These are phyloP conservation scores for Tetrapisispora namnaoensis DNA, from an alignment of 805 yeast species.

Conservation along the genomic window DNA sequence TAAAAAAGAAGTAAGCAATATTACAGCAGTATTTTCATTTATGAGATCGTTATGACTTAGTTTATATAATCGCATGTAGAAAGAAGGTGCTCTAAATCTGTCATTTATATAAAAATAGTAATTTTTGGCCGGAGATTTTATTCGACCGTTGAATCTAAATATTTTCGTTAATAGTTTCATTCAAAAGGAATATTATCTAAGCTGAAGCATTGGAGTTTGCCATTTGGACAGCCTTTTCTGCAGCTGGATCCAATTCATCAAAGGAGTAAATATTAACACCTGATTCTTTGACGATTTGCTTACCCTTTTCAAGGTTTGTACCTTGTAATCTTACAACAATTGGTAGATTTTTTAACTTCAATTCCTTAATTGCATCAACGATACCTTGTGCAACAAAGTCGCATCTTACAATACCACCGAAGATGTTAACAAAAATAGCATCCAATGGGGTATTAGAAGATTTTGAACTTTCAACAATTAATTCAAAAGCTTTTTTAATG, in stretches of 20 bases:
- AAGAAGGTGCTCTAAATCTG: neutral
- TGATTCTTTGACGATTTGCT: conserved; percentile 71
- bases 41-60: neutral
- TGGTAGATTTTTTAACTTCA: conserved; percentile 74
- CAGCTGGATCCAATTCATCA: conserved; percentile 94
- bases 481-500: conserved; percentile 90
- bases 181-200: conserved; percentile 4
- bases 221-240: conserved; percentile 83
- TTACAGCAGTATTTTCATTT: neutral
- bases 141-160: neutral
- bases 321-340: conserved; percentile 98
- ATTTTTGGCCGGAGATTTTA: neutral
- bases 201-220: conserved; percentile 22
- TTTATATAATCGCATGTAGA: no score
- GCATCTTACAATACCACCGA: conserved; percentile 99
- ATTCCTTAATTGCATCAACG: conserved; percentile 86
- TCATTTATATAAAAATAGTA: neutral
- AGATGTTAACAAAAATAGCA: conserved; percentile 95
- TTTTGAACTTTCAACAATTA: conserved; percentile 64
- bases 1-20: no score
- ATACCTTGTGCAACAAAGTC: conserved; percentile 97
- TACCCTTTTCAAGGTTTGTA: conserved; percentile 86
- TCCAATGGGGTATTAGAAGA: conserved; percentile 25
- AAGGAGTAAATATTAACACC: conserved; percentile 78
- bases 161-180: neutral